Evolutionary conservation across 805 yeast genomes (phyloP), one percentile per base, ranked within the genome.

Genomic region (Candida hungchunana): DNA sequence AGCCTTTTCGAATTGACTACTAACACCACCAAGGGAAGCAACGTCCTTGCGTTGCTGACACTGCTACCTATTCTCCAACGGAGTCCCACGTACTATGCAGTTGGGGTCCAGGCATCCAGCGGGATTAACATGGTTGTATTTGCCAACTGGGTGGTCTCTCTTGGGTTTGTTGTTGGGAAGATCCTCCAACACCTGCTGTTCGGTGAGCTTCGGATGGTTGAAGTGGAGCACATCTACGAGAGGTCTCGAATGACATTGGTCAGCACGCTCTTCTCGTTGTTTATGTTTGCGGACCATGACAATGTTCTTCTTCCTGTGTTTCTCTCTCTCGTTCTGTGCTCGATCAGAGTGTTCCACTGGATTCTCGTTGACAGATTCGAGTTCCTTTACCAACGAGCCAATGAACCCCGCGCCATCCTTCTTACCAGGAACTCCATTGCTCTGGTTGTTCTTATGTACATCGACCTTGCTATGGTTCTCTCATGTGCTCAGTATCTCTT

Each of bases 341-440:
- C 70, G 56, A 58, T 76, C 53, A 82, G 80, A 51, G 77, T 82
- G 2, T 77, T 82, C 63, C 95, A 88, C 53, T 81, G 94, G 78
- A 70, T 93, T 1, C 58, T 82, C 28, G 53, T 47, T 25, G 69
- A 66, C 63, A 44, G 79, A 29, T 53, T 72, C 37, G 79, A 73
- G 29, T 58, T 61, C 34, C 43, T 73, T 4, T 66, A 69, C 49
- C 81, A 75, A 51, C 59, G 62, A 24, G 57, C 60, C 18, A 62
- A 55, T 36, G 55, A 51, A 43, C 60, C 56, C 4, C 48, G 48
- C 32, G 55, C 44, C 31, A 56, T 63, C 18, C 44, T 61, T 11
- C 53, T 55, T 29, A 67, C 63, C 34, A 58, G 73, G 29, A 64
- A 74, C 42, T 57, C 71, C 19, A 48, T 73, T 38, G 63, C 80